Evolutionary conservation across 2,329 filamentous ascomycete species (phyloP).

Genomic region (Fusarium pseudograminearum): DNA sequence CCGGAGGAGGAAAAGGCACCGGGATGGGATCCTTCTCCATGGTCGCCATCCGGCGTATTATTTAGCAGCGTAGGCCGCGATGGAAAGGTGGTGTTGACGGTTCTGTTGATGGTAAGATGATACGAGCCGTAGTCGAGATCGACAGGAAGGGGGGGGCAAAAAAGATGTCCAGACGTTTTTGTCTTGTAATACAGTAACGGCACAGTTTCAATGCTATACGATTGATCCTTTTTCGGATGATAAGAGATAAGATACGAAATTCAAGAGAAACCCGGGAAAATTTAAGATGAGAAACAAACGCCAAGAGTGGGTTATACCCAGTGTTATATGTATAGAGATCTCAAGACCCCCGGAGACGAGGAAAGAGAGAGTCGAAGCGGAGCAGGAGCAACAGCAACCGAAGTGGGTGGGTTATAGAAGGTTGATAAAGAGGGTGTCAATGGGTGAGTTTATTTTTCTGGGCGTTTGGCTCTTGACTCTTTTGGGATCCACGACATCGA

Average conservation of each 20-base stretch:
- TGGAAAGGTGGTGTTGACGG: conserved; percentile 12
- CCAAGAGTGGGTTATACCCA: conserved; percentile 18
- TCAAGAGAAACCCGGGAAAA: conserved; percentile 1
- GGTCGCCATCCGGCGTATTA: conserved; percentile 36
- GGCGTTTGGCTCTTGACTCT: conserved; percentile 26
- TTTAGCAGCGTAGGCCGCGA: conserved; percentile 21
- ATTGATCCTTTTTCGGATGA: not conserved
- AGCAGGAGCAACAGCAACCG: conserved; percentile 5
- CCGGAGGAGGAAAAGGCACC: conserved; percentile 45
- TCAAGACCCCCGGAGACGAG: not conserved
- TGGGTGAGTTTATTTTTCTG: conserved; percentile 29
- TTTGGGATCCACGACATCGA: conserved; percentile 14
- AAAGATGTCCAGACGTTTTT: conserved; percentile 4
- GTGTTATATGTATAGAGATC: conserved; percentile 17
- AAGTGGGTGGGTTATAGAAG: conserved; percentile 22
- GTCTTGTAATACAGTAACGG: conserved; percentile 16
- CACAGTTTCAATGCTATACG: not conserved
- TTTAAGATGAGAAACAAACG: conserved; percentile 30
- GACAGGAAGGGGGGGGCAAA: conserved; percentile 18
- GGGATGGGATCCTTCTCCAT: conserved; percentile 40
- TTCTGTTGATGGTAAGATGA: conserved; percentile 3
- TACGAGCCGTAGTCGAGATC: conserved; percentile 19
- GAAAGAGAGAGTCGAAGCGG: conserved; percentile 5
- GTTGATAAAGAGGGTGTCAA: conserved; percentile 20
- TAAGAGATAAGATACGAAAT: conserved; percentile 17